Conservation (phyloP, 352 stramenopile genomes). For the Globisporangium iwayamae region DNA sequence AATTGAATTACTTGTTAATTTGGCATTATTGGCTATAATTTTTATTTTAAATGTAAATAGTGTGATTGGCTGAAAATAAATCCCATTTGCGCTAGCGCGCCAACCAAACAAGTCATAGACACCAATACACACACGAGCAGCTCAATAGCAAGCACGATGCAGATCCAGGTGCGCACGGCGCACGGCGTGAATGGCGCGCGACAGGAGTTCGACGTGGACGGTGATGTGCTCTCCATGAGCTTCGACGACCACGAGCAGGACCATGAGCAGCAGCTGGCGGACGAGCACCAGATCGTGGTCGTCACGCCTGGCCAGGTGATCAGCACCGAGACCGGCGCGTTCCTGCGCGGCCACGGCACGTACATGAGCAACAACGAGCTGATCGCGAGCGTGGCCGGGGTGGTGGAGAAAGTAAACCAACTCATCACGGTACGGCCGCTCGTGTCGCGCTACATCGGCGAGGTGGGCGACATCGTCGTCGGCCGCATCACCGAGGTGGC, state of each 20-base stretch:
- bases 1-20: neutral
- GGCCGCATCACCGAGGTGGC: constrained; percentile 93
- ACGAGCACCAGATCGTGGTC: constrained; percentile 51
- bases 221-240: constrained; percentile 14
- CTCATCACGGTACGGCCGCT: constrained; percentile 93
- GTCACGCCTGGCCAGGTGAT: constrained; percentile 78
- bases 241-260: neutral
- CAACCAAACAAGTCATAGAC: constrained; percentile 3
- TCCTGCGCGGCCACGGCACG: constrained; percentile 93
- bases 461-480: constrained; percentile 97
- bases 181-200: neutral
- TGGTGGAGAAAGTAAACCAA: constrained; percentile 97
- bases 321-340: constrained; percentile 68
- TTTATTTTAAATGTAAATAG: neutral
- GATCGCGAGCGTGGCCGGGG: constrained; percentile 90
- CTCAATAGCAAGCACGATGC: constrained; percentile 8
- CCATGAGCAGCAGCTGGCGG: constrained; percentile 19
- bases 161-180: constrained; percentile 18
- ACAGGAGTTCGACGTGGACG: constrained; percentile 8
- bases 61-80: neutral
- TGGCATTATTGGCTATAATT: no score
- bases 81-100: neutral
- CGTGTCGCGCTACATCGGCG: constrained; percentile 88
- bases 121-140: neutral
- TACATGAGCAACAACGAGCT: constrained; percentile 91